Evolutionary conservation across 768 basidiomycete genomes (phyloP).

Genomic region (Mycena maculata): DNA sequence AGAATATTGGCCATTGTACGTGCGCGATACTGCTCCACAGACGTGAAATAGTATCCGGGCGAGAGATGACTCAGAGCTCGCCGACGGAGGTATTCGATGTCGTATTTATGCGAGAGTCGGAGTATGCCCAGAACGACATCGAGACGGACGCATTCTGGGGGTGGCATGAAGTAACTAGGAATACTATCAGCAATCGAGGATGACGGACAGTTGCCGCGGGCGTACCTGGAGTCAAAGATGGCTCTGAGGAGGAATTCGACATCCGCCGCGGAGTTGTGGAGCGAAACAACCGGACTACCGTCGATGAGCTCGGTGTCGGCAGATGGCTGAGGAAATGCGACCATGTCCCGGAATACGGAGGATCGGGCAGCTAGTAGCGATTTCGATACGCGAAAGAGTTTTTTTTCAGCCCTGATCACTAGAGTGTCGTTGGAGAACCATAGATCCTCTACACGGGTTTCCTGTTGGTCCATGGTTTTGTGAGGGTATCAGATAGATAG

Average conservation of each 20-base stretch:
- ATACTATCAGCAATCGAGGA: too few species aligned
- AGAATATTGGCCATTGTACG: not conserved
- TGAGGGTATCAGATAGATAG: too few species aligned
- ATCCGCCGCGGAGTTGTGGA: too few species aligned
- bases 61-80: not conserved
- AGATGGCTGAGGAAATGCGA: not conserved
- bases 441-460: not conserved
- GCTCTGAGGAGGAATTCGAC: too few species aligned
- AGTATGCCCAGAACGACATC: not conserved
- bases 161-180: not conserved
- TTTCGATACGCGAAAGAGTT: not conserved
- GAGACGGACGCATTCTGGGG: not conserved
- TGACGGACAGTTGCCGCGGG: not conserved
- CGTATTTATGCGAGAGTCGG: not conserved
- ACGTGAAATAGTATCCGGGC: not conserved
- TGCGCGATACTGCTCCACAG: not conserved
- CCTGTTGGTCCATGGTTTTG: too few species aligned
- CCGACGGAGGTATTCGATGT: not conserved
- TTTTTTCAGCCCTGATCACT: not conserved
- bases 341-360: not conserved
- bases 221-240: not conserved
- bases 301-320: not conserved
- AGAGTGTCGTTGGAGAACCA: constrained; percentile 1
- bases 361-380: not conserved
- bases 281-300: not conserved